phyloP scores from a whole-genome alignment of 306 rosid species.

The Mimosa bimucronata region DNA sequence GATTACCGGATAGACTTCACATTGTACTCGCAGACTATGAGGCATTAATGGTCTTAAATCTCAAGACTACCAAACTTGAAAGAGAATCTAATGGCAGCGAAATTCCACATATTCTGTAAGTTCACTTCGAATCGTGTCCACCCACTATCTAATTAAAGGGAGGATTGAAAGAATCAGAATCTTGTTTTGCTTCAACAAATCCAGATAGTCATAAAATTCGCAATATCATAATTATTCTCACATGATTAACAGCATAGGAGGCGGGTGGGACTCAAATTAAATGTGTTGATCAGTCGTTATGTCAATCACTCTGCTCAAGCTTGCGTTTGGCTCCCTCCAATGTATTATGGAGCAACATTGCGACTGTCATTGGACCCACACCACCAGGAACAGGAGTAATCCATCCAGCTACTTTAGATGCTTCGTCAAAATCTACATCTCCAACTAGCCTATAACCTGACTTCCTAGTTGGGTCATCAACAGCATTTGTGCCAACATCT shows the following conservation, averaged over 20 bases:
- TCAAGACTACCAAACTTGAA: background rate
- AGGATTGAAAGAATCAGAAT: background rate
- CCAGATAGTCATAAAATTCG: constrained; percentile 20
- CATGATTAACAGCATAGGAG: background rate
- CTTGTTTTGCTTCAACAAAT: background rate
- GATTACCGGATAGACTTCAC: background rate
- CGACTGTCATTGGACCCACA: constrained; percentile 91
- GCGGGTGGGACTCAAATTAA: background rate
- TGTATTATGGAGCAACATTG: constrained; percentile 86
- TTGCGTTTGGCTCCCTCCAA: constrained; percentile 80
- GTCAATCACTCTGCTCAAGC: constrained; percentile 49
- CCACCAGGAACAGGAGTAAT: constrained; percentile 97
- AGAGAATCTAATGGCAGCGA: background rate
- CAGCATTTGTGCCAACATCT: constrained; percentile 89
- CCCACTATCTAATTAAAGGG: background rate
- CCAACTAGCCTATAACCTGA: constrained; percentile 88
- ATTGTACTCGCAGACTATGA: background rate
- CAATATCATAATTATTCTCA: constrained; percentile 30
- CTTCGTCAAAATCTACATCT: constrained; percentile 90
- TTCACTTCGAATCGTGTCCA: background rate
- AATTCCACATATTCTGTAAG: background rate
- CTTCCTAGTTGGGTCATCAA: constrained; percentile 78
- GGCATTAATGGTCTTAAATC: background rate
- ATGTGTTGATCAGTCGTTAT: constrained; percentile 21
- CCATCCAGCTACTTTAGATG: constrained; percentile 81